These are phyloP conservation scores for Diaporthe destruens DNA, from an alignment of 2,329 filamentous ascomycete genomes.

Conservation along the genomic window DNA sequence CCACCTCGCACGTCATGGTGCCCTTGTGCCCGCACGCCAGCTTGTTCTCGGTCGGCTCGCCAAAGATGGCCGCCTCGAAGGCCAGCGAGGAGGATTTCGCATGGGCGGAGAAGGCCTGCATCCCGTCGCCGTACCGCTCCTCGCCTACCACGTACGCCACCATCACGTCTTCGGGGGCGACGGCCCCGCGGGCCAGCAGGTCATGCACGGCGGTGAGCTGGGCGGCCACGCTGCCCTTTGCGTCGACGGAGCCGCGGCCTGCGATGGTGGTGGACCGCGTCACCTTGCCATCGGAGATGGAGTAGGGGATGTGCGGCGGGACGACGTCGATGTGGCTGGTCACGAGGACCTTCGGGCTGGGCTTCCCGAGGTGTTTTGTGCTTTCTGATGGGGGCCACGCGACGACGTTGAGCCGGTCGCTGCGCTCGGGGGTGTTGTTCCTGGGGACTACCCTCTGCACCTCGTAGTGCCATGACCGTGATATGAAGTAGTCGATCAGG, in stretches of 20 bases:
- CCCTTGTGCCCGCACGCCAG: slow-evolving; percentile 95
- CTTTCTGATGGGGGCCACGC: slow-evolving; percentile 69
- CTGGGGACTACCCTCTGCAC: slow-evolving; percentile 56
- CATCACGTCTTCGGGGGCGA: slow-evolving; percentile 63
- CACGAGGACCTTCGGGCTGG: slow-evolving; percentile 68
- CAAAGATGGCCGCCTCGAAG: slow-evolving; percentile 83
- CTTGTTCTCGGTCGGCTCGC: slow-evolving; percentile 91
- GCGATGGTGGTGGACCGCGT: slow-evolving; percentile 67
- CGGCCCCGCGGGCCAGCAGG: slow-evolving; percentile 54
- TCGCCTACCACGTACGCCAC: slow-evolving; percentile 84
- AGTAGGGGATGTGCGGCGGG: slow-evolving; percentile 79
- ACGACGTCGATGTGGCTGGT: slow-evolving; percentile 87
- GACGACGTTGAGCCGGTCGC: slow-evolving; percentile 78
- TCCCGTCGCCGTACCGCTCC: slow-evolving; percentile 84
- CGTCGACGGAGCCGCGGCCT: slow-evolving; percentile 81
- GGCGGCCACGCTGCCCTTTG: slow-evolving; percentile 77
- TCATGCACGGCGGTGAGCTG: slow-evolving; percentile 77
- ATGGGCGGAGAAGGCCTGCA: slow-evolving; percentile 67
- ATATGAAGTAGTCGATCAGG: slow-evolving; percentile 74
- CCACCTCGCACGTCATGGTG: slow-evolving; percentile 75
- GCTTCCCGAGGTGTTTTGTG: slow-evolving; percentile 55
- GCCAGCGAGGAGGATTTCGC: slow-evolving; percentile 50
- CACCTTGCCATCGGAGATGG: slow-evolving; percentile 61
- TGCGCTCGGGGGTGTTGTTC: slow-evolving; percentile 48
- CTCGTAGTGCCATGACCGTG: slow-evolving; percentile 58